A percentile compares a stretch with the other conserved stretches of the same genome.
These are phyloP conservation scores for Umbelopsis sp. DNA, from an alignment of 192 early-diverging fungal species.

Conservation along the genomic window DNA sequence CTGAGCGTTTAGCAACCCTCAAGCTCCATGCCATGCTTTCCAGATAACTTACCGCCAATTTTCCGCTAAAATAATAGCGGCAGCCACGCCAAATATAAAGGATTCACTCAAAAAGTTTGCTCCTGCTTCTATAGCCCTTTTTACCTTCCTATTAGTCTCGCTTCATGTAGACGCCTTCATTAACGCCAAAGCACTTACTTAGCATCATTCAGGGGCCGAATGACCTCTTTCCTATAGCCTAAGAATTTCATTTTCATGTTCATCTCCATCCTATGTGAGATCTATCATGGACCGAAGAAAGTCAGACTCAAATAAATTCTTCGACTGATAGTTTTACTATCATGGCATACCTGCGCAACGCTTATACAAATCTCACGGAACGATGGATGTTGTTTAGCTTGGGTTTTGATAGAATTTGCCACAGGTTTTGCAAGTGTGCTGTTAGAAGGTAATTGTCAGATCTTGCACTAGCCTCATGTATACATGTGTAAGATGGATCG, in stretches of 20 bases:
- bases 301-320: too few relatives aligned
- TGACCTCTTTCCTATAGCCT: slow-evolving; percentile 73
- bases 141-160: too few relatives aligned
- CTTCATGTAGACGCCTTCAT: too few relatives aligned
- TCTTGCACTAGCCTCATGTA: background rate
- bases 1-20: background rate
- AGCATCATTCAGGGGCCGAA: slow-evolving; percentile 77
- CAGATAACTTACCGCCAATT: slow-evolving; percentile 59
- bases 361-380: slow-evolving; percentile 75
- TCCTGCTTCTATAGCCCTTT: slow-evolving; percentile 75
- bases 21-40: background rate
- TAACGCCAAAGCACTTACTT: too few relatives aligned
- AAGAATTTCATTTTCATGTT: slow-evolving; percentile 80
- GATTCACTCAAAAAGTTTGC: slow-evolving; percentile 81
- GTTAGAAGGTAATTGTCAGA: background rate
- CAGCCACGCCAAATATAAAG: slow-evolving; percentile 77
- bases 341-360: slow-evolving; percentile 61
- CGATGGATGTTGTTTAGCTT: slow-evolving; percentile 48
- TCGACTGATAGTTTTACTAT: background rate
- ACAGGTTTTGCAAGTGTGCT: slow-evolving; percentile 46
- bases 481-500: background rate
- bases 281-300: slow-evolving; percentile 20
- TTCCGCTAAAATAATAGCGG: slow-evolving; percentile 70
- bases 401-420: slow-evolving; percentile 42
- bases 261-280: slow-evolving; percentile 78